Evolutionary conservation across 2,329 filamentous ascomycete genomes (phyloP).

Genomic region (Aspergillus caelatus): DNA sequence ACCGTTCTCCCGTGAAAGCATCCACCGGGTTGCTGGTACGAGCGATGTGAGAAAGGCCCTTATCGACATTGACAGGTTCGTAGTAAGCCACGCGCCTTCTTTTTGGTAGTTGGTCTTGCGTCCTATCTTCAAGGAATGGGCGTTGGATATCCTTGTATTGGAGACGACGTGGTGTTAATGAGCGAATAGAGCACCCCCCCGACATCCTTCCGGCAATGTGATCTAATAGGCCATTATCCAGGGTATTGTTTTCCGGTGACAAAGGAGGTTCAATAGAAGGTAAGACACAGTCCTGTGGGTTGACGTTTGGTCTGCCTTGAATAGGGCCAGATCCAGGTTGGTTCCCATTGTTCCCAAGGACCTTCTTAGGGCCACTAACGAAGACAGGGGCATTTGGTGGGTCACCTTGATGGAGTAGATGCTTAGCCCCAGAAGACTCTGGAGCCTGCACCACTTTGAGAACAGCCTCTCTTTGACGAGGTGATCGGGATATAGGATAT

Average conservation of each 20-base stretch:
- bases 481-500: conserved; percentile 20
- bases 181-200: conserved; percentile 28
- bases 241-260: conserved; percentile 25
- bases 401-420: conserved; percentile 19
- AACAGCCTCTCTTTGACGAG: conserved; percentile 24
- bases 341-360: conserved; percentile 18
- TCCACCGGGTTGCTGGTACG: conserved; percentile 14
- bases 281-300: conserved; percentile 33
- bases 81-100: conserved; percentile 36
- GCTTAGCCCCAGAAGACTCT: conserved; percentile 21
- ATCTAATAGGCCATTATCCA: conserved; percentile 29
- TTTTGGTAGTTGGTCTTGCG: conserved; percentile 33
- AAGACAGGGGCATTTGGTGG: conserved; percentile 34
- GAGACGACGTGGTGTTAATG: conserved; percentile 31
- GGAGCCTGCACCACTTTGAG: conserved; percentile 24
- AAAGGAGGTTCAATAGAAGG: conserved; percentile 41
- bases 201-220: conserved; percentile 34
- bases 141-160: conserved; percentile 27
- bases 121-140: conserved; percentile 24
- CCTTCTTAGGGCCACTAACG: conserved; percentile 33
- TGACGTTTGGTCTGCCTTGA: conserved; percentile 20
- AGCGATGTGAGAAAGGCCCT: conserved; percentile 17
- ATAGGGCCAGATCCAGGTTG: conserved; percentile 21
- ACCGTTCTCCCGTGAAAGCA: conserved; percentile 19
- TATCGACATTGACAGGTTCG: conserved; percentile 19